Conservation (phyloP, 208 protist species). For the Trypanosoma conorhini region DNA sequence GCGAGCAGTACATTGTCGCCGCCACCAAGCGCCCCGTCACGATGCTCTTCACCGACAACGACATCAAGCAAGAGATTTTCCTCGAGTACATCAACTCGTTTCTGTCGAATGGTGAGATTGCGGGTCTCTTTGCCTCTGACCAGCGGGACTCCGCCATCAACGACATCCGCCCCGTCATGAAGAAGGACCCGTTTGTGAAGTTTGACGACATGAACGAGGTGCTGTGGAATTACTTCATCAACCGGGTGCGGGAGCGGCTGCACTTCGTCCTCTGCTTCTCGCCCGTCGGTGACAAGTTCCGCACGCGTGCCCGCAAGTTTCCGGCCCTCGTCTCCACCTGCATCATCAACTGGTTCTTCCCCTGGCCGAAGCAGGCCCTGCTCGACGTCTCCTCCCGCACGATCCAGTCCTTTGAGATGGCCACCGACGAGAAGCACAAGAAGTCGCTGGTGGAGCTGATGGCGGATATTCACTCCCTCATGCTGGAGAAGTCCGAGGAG, state of each 20-base stretch:
- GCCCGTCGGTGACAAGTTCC: slow-evolving; percentile 97
- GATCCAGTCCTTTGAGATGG: slow-evolving; percentile 92
- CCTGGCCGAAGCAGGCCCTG: slow-evolving; percentile 97
- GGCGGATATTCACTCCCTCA: slow-evolving; percentile 90
- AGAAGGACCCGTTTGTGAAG: slow-evolving; percentile 93
- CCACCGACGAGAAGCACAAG: slow-evolving; percentile 90
- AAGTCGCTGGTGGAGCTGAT: slow-evolving; percentile 90
- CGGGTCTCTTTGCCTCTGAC: slow-evolving; percentile 98
- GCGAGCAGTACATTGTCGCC: slow-evolving; percentile 89
- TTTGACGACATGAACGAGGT: slow-evolving; percentile 96
- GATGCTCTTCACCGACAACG: slow-evolving; percentile 98
- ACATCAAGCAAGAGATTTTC: slow-evolving; percentile 98
- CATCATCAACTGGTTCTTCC: slow-evolving; percentile 99
- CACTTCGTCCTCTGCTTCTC: slow-evolving; percentile 99
- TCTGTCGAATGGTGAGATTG: slow-evolving; percentile 95
- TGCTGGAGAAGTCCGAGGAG: slow-evolving; percentile 91
- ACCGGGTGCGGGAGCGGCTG: slow-evolving; percentile 95
- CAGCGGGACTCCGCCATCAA: slow-evolving; percentile 96
- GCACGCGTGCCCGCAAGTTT: slow-evolving; percentile 96
- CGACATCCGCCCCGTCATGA: slow-evolving; percentile 94
- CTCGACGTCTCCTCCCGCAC: slow-evolving; percentile 91
- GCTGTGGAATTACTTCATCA: slow-evolving; percentile 98
- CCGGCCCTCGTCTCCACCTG: slow-evolving; percentile 96
- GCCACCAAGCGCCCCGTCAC: slow-evolving; percentile 87
- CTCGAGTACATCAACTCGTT: slow-evolving; percentile 99